Base-by-base conservation (phyloP, 2,329 filamentous ascomycete genomes). In the Neofusicoccum sp. region DNA sequence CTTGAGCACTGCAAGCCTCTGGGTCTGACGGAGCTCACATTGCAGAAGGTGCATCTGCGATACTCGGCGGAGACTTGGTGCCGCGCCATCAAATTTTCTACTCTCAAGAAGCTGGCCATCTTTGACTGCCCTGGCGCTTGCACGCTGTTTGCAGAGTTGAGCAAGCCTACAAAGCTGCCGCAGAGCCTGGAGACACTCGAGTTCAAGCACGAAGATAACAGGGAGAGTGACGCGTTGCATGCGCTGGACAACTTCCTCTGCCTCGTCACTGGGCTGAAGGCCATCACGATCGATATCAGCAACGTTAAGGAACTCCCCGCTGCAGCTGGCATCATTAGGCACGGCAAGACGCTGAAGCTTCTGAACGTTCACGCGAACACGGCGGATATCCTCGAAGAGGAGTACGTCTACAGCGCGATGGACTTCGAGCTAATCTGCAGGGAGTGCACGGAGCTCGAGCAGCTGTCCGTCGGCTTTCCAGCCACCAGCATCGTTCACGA, bases 51-150 rank as follows among this genome's bases (percentile, higher is more conserved):
- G 33, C 76, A 73, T 44, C 68, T 81, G 8, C 74, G 79, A 30
- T 77, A 80, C 63, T 78, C 77, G n/a, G 74, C 77, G 4, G 76
- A 79, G 9, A 79, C 78, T 3, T 82, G 79, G 67, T 80, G 78
- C 69, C 76, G 75, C 58, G 59, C 80, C 57, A 73, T 82, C 62
- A 71, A 80, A 62, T 81, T 81, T 61, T 71, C 71, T 16, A 69
- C 73, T 3, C 66, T 81, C 38, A 74, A 77, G 62, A 71, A 71
- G 44, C 70, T 82, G 14, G 71, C 75, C 2, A 64, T 81, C 6
- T 78, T 77, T 61, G 71, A 72, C 41, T 82, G 79, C 61, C 63
- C 76, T 3, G 79, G 79, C 3, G 78, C 76, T 3, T 79, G 81
- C 60, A 71, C 78, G 1, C 66, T 82, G 4, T 73, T 81, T 16